These are phyloP conservation scores for Hypomontagnella monticulosa DNA, from an alignment of 495 filamentous ascomycete species.

Conservation along the genomic window DNA sequence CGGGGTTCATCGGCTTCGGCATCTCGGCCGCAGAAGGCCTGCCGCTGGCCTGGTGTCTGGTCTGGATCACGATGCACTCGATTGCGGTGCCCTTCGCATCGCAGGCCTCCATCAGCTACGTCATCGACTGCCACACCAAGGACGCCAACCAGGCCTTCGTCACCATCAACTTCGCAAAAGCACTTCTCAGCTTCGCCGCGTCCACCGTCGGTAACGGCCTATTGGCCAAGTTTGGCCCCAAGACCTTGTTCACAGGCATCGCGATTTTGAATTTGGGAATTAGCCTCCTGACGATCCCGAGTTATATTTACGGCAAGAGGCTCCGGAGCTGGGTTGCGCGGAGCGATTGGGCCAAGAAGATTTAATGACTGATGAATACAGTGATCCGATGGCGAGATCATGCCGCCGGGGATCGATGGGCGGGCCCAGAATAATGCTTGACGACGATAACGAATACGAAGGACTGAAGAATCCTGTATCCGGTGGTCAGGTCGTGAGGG, in stretches of 20 bases:
- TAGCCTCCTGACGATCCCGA: slow-evolving; percentile 46
- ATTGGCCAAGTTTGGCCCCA: slow-evolving; percentile 38
- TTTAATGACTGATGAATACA: slow-evolving; percentile 7
- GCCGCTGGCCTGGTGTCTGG: slow-evolving; percentile 32
- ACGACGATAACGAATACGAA: too few species aligned
- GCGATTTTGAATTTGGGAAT: slow-evolving; percentile 45
- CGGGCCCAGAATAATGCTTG: too few species aligned
- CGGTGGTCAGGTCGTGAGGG: too few species aligned
- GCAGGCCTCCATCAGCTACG: slow-evolving; percentile 42
- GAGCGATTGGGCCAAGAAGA: slow-evolving; percentile 38
- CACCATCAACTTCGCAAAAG: slow-evolving; percentile 42
- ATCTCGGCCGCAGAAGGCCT: slow-evolving; percentile 20
- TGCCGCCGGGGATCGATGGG: too few species aligned
- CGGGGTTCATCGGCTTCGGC: slow-evolving; percentile 52
- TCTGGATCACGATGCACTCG: slow-evolving; percentile 42
- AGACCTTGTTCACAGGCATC: slow-evolving; percentile 42
- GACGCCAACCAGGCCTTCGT: slow-evolving; percentile 45
- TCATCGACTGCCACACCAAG: slow-evolving; percentile 41
- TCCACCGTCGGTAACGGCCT: slow-evolving; percentile 46
- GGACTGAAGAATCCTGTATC: too few species aligned
- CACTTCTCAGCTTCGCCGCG: slow-evolving; percentile 43
- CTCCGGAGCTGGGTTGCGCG: slow-evolving; percentile 43
- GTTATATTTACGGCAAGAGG: slow-evolving; percentile 50
- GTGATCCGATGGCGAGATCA: too few species aligned
- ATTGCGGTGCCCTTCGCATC: slow-evolving; percentile 39